These are phyloP conservation scores for Knoxia roxburghii DNA, from an alignment of 257 asterid species.

Conservation along the genomic window DNA sequence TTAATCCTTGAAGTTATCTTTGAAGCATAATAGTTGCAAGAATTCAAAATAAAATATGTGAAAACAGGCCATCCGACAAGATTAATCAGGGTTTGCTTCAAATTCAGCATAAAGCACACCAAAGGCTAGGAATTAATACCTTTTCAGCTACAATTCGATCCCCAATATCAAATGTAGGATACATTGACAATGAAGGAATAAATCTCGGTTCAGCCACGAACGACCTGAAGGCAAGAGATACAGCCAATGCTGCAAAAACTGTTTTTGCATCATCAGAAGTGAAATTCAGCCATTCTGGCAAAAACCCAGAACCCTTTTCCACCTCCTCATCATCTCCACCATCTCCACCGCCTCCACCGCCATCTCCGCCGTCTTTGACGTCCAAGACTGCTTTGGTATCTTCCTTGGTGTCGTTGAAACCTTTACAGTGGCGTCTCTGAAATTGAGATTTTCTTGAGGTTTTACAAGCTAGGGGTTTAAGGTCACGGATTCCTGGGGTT, in stretches of 20 bases:
- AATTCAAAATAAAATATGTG: neutral
- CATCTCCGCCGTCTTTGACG: slow-evolving; percentile 29
- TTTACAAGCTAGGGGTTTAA: slow-evolving; percentile 22
- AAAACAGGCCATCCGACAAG: neutral
- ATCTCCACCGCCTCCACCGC: slow-evolving; percentile 43
- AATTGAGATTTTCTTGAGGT: slow-evolving; percentile 19
- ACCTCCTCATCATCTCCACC: slow-evolving; percentile 49
- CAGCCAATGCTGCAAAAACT: slow-evolving; percentile 63
- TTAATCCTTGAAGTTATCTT: neutral
- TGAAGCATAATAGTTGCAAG: neutral
- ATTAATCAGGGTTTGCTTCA: neutral
- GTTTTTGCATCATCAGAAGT: slow-evolving; percentile 75
- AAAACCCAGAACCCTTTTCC: slow-evolving; percentile 42
- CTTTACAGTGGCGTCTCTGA: slow-evolving; percentile 38
- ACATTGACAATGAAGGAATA: slow-evolving; percentile 94
- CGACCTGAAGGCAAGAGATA: slow-evolving; percentile 77
- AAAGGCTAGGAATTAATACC: slow-evolving; percentile 30
- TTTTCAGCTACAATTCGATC: slow-evolving; percentile 92
- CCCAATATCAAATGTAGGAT: slow-evolving; percentile 91
- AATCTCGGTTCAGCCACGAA: slow-evolving; percentile 95
- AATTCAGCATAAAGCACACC: neutral
- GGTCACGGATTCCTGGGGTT: slow-evolving; percentile 21
- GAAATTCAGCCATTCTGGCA: slow-evolving; percentile 85
- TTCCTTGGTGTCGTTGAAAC: slow-evolving; percentile 33
- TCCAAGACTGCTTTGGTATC: slow-evolving; percentile 44